Conservation (phyloP, 345 rosid genomes). For the Eucalyptus shirleyi region DNA sequence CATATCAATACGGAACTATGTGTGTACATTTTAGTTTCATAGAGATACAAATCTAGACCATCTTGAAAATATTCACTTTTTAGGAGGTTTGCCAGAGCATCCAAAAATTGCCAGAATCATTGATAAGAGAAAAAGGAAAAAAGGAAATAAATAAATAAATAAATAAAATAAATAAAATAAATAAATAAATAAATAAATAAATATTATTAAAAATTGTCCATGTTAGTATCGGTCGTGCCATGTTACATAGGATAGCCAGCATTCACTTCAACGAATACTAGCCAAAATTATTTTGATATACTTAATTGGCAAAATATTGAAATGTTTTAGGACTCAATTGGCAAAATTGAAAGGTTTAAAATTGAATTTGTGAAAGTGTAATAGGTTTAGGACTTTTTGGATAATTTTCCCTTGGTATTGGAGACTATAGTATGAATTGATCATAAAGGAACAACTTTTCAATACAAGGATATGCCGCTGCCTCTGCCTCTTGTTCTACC, state of each 20-base stretch:
- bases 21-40: background rate
- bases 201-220: too few species aligned
- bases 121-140: fast-evolving
- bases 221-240: fast-evolving
- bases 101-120: background rate
- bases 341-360: fast-evolving
- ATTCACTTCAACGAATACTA: fast-evolving
- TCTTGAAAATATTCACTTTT: background rate
- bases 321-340: fast-evolving
- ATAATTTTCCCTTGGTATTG: too few species aligned
- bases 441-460: background rate
- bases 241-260: fast-evolving
- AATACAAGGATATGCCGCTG: background rate
- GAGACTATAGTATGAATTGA: too few species aligned
- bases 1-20: background rate
- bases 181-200: too few species aligned
- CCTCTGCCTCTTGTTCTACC: background rate
- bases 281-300: fast-evolving
- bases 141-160: too few species aligned
- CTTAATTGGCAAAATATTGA: fast-evolving
- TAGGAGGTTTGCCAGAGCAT: background rate
- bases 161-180: too few species aligned
- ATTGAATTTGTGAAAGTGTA: fast-evolving
- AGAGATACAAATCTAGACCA: background rate
- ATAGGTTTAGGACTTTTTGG: fast-evolving